These are phyloP conservation scores for Pseudonectria foliicola DNA, from an alignment of 2,329 filamentous ascomycete species.

Conservation along the genomic window DNA sequence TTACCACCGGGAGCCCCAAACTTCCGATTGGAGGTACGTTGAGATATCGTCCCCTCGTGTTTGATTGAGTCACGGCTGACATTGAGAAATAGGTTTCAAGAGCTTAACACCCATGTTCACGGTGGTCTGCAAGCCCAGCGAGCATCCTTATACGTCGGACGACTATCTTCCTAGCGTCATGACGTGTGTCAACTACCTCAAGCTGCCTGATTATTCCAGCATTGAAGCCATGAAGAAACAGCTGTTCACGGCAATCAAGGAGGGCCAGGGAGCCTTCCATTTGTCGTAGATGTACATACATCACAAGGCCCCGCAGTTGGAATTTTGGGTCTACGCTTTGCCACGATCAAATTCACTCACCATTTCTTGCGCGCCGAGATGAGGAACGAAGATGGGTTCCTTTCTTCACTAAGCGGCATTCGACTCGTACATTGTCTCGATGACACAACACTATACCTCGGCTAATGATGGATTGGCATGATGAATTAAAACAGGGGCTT, in stretches of 20 bases:
- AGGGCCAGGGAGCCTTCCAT: conserved; percentile 97
- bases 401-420: not conserved
- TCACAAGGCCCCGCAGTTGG: no score
- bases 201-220: conserved; percentile 87
- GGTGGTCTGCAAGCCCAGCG: conserved; percentile 97
- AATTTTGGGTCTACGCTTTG: no score
- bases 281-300: conserved; percentile 58
- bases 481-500: conserved; percentile 20
- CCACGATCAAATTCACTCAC: no score
- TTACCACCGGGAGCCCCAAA: conserved; percentile 96
- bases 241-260: conserved; percentile 78
- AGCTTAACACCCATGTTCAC: conserved; percentile 97
- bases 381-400: not conserved
- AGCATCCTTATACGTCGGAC: conserved; percentile 85
- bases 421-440: not conserved
- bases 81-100: conserved; percentile 70
- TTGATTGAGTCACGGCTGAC: conserved; percentile 25
- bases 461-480: conserved; percentile 11
- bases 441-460: not conserved
- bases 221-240: conserved; percentile 71
- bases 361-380: no score
- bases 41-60: not conserved
- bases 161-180: conserved; percentile 99
- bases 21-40: conserved; percentile 89
- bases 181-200: conserved; percentile 99